Base-by-base conservation (phyloP, 441 rosid genomes). In the Erodium moschatum region DNA sequence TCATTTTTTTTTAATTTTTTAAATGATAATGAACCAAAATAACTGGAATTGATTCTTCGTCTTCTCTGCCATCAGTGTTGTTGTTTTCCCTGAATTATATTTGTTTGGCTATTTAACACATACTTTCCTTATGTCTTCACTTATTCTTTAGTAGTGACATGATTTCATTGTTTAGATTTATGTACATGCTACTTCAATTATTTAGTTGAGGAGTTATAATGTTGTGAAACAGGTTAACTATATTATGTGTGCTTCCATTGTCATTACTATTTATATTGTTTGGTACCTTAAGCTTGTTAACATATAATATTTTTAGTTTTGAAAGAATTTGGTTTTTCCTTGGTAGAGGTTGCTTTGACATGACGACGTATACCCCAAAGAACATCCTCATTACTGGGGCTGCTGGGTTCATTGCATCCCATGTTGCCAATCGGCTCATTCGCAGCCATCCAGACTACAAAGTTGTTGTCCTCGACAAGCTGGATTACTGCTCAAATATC, bases 341-440 rank as follows among this genome's bases (percentile, higher is more conserved):
- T 16, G 72, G 73, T 68, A 84, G 86, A 79, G 73, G 38, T 71
- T 73, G 19, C 68, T 56, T 67, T 12, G 61, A 18, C 66, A 89
- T 91, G 97, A 82, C 96, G 66, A 66, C 84, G 0, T 77, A 91
- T 75, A 81, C 85, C 38, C 97, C 97, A 0, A 91, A 86, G 86
- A 91, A 91, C 78, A 91, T 91, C 81, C 94, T 91, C 68, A 86
- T 91, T n/a, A 91, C 97, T 33, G 97, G 97, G 69, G 97, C 97
- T 27, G 94, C 97, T 54, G 97, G 97, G 48, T 91, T 91, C 79
- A 91, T 91, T 12, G 96, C 97, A 7, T 84, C 87, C 69, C 87
- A 84, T 82, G 87, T 84, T 29, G 80, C 83, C 62, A 89, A 87
- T 76, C 79, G 94, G 64, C 85, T 91, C 13, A 81, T 89, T 52